Percentiles rank a stretch among this genome's conserved stretches.
These are phyloP conservation scores for Globisporangium echinulatum DNA, from an alignment of 352 stramenopile genomes.

Conservation along the genomic window DNA sequence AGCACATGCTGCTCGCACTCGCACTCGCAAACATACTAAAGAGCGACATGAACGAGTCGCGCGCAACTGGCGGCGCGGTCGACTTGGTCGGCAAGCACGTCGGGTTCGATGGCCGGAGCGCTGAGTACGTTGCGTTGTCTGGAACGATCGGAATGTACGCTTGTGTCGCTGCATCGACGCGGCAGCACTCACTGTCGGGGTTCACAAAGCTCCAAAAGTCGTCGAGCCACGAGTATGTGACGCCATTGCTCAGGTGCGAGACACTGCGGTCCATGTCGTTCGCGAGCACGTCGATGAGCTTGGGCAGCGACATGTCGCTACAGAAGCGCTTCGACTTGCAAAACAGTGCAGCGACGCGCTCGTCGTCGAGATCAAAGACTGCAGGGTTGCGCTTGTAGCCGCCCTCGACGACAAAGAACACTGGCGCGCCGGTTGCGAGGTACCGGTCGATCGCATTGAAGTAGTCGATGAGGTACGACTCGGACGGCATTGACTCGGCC, in stretches of 20 bases:
- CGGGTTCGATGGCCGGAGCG: slow-evolving; percentile 11
- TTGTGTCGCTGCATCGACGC: slow-evolving; percentile 27
- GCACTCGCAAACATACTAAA: slow-evolving; percentile 63
- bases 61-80: slow-evolving; percentile 28
- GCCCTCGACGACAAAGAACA: slow-evolving; percentile 72
- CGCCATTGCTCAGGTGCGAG: slow-evolving; percentile 38
- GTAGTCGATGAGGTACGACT: slow-evolving; percentile 56
- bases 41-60: slow-evolving; percentile 58
- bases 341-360: slow-evolving; percentile 31
- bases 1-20: slow-evolving; percentile 35
- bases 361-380: slow-evolving; percentile 28
- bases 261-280: slow-evolving; percentile 25
- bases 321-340: slow-evolving; percentile 63
- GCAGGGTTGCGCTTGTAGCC: slow-evolving; percentile 46
- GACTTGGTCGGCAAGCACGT: slow-evolving; percentile 36
- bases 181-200: slow-evolving; percentile 59
- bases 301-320: slow-evolving; percentile 44
- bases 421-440: slow-evolving; percentile 31
- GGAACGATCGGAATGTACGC: slow-evolving; percentile 35
- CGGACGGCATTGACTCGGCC: slow-evolving; percentile 41
- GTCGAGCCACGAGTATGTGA: slow-evolving; percentile 68
- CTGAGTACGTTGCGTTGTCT: slow-evolving; percentile 27
- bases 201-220: slow-evolving; percentile 69
- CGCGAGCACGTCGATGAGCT: slow-evolving; percentile 41
- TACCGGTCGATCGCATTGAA: slow-evolving; percentile 43